A percentile compares a stretch with the other conserved stretches of the same genome.
phyloP scores from a whole-genome alignment of 306 rosid genomes.

The Prunus armeniaca region DNA sequence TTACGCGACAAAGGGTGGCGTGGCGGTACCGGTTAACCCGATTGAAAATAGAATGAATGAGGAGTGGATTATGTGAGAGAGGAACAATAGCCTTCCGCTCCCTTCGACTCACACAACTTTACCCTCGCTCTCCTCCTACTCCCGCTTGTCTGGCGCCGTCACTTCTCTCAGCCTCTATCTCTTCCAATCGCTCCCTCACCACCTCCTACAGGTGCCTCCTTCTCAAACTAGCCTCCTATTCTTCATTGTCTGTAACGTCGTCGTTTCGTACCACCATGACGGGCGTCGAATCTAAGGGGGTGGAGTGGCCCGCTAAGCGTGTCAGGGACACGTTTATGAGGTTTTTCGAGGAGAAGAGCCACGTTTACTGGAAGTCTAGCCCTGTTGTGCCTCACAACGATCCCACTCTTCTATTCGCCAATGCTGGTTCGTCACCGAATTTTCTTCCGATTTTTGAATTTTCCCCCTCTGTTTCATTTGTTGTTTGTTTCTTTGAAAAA shows the following conservation, averaged over 20 bases:
- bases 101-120: background rate
- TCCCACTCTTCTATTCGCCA: constrained; percentile 85
- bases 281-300: constrained; percentile 23
- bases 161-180: background rate
- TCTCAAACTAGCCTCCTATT: background rate
- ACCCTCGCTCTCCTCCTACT: background rate
- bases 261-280: constrained; percentile 19
- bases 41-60: constrained; percentile 15
- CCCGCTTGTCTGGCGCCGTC: constrained; percentile 27
- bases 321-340: constrained; percentile 42
- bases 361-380: constrained; percentile 62
- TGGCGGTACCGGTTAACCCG: background rate
- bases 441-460: background rate
- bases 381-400: constrained; percentile 91
- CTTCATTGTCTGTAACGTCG: background rate
- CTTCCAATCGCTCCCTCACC: background rate
- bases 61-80: constrained; percentile 23
- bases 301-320: constrained; percentile 50
- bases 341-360: constrained; percentile 59
- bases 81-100: constrained; percentile 11
- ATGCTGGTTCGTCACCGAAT: constrained; percentile 56
- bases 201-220: background rate
- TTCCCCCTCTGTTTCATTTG: background rate
- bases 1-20: background rate
- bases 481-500: background rate